Conservation (phyloP, 2,329 filamentous ascomycete species). For the Colletotrichum somersetense region DNA sequence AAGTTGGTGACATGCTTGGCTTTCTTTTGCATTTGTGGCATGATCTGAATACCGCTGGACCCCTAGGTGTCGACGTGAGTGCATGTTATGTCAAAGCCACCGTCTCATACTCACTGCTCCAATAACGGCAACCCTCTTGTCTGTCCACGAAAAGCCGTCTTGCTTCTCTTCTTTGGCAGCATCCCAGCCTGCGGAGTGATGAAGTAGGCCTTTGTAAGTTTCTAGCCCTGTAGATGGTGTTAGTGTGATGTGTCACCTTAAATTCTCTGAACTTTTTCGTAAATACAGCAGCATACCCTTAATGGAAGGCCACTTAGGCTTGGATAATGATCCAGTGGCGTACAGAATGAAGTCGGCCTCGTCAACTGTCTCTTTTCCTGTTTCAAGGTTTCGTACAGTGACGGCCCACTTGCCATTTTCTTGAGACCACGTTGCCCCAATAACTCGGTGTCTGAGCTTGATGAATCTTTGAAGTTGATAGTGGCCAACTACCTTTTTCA, state of each 20-base stretch:
- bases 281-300: background rate
- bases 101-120: slow-evolving; percentile 47
- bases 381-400: background rate
- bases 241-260: background rate
- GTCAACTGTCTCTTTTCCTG: background rate
- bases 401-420: background rate
- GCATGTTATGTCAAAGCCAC: no score
- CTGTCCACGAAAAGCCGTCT: slow-evolving; percentile 39
- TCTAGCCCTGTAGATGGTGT: background rate
- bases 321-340: background rate
- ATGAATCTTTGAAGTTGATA: background rate
- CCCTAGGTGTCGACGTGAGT: slow-evolving; percentile 50
- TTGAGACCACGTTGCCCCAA: background rate
- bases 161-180: background rate
- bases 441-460: background rate
- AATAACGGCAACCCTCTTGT: slow-evolving; percentile 62
- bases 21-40: slow-evolving; percentile 56
- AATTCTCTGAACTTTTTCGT: accelerated
- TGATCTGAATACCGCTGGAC: slow-evolving; percentile 64
- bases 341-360: slow-evolving; percentile 2
- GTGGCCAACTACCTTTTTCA: slow-evolving; percentile 13
- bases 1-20: slow-evolving; percentile 16
- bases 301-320: slow-evolving; percentile 9
- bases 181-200: slow-evolving; percentile 3
- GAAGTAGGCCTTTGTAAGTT: background rate